Evolutionary conservation across 2,329 filamentous ascomycete species (phyloP).

Genomic region (Colletotrichum aenigma): DNA sequence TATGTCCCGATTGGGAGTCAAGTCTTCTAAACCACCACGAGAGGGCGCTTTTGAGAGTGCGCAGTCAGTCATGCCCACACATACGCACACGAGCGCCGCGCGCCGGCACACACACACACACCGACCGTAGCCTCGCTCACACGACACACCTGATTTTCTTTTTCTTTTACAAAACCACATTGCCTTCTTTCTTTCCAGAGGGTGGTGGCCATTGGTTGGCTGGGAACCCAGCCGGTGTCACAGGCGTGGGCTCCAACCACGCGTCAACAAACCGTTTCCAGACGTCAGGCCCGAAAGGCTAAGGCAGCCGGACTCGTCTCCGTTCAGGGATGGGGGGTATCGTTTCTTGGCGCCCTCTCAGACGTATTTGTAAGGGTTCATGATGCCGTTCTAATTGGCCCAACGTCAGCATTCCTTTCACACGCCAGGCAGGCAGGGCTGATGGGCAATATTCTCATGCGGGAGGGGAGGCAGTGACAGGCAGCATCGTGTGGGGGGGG

Average conservation of each 20-base stretch:
- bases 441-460: not conserved
- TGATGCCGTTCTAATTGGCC: conserved; percentile 81
- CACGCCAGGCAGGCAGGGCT: conserved; percentile 12
- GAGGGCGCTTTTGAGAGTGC: not conserved
- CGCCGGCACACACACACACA: not conserved
- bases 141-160: not conserved
- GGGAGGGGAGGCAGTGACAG: not conserved
- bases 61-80: not conserved
- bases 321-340: not conserved
- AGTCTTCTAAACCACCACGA: not conserved
- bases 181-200: not conserved
- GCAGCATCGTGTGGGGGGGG: not conserved
- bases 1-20: conserved; percentile 9
- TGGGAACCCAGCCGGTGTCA: not conserved
- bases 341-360: conserved; percentile 34
- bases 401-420: conserved; percentile 18
- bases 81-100: not conserved
- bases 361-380: conserved; percentile 99
- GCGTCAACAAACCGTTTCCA: not conserved
- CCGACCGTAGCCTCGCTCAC: not conserved
- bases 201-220: not conserved
- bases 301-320: not conserved
- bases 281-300: not conserved
- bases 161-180: not conserved
- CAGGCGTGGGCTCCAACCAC: not conserved